Base-by-base conservation (phyloP, 495 filamentous ascomycete genomes). In the Recurvomyces mirabilis region DNA sequence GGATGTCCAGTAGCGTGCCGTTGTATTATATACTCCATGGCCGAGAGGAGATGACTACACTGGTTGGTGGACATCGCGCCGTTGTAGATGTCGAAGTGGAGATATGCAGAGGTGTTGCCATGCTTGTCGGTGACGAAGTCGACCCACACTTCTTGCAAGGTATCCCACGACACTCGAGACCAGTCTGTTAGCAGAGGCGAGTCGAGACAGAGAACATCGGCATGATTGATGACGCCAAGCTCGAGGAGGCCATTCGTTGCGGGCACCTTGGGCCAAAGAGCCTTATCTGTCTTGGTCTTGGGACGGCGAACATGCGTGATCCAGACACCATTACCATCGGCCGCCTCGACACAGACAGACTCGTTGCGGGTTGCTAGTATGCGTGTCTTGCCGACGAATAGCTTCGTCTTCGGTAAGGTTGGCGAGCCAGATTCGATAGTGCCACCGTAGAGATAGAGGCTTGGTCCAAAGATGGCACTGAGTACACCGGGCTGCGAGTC, bases 61-160 rank as follows among this genome's bases (percentile, higher is more conserved):
- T 44, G 39, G 17, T n/a, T 20, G 14, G 30, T 38, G n/a, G 47
- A 43, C 39, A 50, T 50, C 1, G 47, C 47, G 2, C 47, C 47
- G 21, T 50, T 50, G 47, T 44, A 50, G 26, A 50, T 43, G 30
- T 50, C 39, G 32, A 50, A 50, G 40, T 50, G 18, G 9, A 50
- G 24, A 20, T 50, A 44, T 1, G 47, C 47, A 5, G 26, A 38
- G 18, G 12, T 43, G 31, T 43, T 38, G 31, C 21, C 24, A 28
- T 43, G 30, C 5, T 14, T 15, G 24, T 44, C 40, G 18, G 20
- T 23, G 1, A 18, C 25, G 47, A 50, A 29, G 19, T 50, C 39
- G 19, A 50, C 17, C 47, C 47, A 50, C 1, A 43, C 34, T 15
- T 50, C 39, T 25, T 50, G 47, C 17, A 50, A 39, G n/a, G 47